A percentile compares a stretch with the other conserved stretches of the same genome.
These are phyloP conservation scores for Baudoinia panamericana DNA, from an alignment of 495 filamentous ascomycete species.

Conservation along the genomic window DNA sequence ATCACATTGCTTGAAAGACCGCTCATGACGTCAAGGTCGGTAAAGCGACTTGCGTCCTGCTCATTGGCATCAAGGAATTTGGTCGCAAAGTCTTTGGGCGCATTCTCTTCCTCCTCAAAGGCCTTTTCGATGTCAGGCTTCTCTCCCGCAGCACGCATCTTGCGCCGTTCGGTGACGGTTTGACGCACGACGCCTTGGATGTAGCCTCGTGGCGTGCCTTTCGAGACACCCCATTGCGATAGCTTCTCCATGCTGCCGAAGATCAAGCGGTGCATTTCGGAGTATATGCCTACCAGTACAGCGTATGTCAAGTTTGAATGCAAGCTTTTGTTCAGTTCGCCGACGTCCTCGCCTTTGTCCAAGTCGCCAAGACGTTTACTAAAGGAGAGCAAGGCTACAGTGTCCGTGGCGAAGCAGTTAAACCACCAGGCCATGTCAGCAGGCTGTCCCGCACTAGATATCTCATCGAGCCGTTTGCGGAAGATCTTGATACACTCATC, in stretches of 20 bases:
- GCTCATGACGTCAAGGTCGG: slow-evolving; percentile 11
- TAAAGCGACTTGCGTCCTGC: background rate
- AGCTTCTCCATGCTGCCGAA: background rate
- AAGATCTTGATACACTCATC: slow-evolving; percentile 41
- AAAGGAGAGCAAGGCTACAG: slow-evolving; percentile 17
- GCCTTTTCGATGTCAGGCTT: background rate
- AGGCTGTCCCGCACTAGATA: slow-evolving; percentile 24
- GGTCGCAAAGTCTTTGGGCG: slow-evolving; percentile 1
- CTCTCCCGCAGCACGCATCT: background rate
- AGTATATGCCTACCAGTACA: slow-evolving; percentile 13
- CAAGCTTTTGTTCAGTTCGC: slow-evolving; percentile 2
- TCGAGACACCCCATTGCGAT: background rate
- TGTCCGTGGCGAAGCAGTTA: slow-evolving; percentile 21
- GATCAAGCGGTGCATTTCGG: slow-evolving; percentile 9
- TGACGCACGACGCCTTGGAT: background rate
- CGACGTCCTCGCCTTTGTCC: slow-evolving; percentile 20
- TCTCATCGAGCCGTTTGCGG: slow-evolving; percentile 32
- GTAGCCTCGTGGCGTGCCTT: background rate
- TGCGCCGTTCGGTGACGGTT: background rate
- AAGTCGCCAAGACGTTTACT: slow-evolving; percentile 20
- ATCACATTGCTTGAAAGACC: slow-evolving; percentile 11
- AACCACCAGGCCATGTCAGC: slow-evolving; percentile 36
- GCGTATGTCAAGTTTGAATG: slow-evolving; percentile 9
- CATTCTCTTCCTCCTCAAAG: background rate
- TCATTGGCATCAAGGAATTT: slow-evolving; percentile 5